Evolutionary conservation across 2,329 filamentous ascomycete species (phyloP).

Genomic region (Epichloe gansuensis): DNA sequence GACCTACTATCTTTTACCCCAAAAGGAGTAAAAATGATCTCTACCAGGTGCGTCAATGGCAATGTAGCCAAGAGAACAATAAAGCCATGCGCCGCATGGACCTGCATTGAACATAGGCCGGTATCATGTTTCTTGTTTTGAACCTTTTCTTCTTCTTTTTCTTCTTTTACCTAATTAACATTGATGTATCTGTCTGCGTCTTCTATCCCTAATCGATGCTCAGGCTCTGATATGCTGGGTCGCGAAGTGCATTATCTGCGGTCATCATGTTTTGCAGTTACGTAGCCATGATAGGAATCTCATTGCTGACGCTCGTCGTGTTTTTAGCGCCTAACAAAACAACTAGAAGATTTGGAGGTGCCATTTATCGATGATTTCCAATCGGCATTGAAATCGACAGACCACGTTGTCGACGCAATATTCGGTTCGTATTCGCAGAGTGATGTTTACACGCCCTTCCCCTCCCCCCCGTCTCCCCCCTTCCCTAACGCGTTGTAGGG

Average conservation of each 20-base stretch:
- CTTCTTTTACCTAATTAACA: not conserved
- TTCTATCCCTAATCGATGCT: not conserved
- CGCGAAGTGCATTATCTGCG: not conserved
- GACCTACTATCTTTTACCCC: constrained; percentile 80
- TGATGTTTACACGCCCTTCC: not conserved
- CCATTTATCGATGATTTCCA: constrained; percentile 76
- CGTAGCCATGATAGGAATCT: not conserved
- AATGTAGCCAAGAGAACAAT: not conserved
- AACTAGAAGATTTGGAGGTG: constrained; percentile 70
- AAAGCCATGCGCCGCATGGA: not conserved
- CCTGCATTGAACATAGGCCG: not conserved
- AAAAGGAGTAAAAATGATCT: constrained; percentile 85
- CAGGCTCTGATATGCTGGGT: not conserved
- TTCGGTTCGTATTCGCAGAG: constrained; percentile 51
- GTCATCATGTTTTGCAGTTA: too few species aligned
- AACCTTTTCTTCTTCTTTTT: constrained; percentile 6
- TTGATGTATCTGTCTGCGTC: not conserved
- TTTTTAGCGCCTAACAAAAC: constrained; percentile 61
- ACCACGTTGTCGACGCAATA: constrained; percentile 84
- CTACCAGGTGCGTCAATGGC: constrained; percentile 50
- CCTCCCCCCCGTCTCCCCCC: not conserved
- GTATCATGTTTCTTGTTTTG: not conserved
- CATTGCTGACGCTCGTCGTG: constrained; percentile 16
- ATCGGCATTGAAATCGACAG: constrained; percentile 49
- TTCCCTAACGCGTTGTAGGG: constrained; percentile 30